Percentiles rank a stretch among this genome's conserved stretches.
Evolutionary conservation across 805 yeast species (phyloP).

Genomic region (Komagataella pseudopastoris): DNA sequence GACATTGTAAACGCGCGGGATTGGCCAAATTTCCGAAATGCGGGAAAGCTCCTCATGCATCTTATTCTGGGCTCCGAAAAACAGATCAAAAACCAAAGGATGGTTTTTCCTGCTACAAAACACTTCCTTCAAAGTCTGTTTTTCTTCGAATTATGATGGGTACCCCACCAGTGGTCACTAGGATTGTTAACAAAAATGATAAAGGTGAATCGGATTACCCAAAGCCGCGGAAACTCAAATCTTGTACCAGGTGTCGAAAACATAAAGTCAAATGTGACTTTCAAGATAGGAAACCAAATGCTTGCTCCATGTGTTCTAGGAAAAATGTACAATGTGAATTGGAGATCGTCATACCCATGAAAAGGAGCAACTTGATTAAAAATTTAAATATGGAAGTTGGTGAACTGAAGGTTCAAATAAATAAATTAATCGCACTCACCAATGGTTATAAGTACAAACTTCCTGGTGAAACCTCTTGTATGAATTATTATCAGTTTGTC

Average conservation of each 20-base stretch:
- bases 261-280: slow-evolving; percentile 61
- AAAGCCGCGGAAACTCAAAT: slow-evolving; percentile 31
- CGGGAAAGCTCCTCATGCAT: neutral
- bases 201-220: slow-evolving; percentile 10
- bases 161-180: neutral
- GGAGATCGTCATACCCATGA: slow-evolving; percentile 41
- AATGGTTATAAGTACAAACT: neutral
- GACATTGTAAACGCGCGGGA: neutral
- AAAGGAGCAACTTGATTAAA: slow-evolving; percentile 27
- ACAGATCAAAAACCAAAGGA: neutral
- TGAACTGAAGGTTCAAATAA: slow-evolving; percentile 9
- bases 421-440: neutral
- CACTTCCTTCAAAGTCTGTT: neutral
- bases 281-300: slow-evolving; percentile 30
- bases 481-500: neutral
- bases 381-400: slow-evolving; percentile 18
- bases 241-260: slow-evolving; percentile 52
- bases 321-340: slow-evolving; percentile 37
- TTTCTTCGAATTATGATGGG: neutral
- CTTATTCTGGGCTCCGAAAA: neutral
- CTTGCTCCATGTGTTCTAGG: slow-evolving; percentile 45
- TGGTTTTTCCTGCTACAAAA: neutral
- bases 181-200: neutral
- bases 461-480: neutral
- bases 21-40: neutral